Evolutionary conservation across 2,329 filamentous ascomycete species (phyloP).

Genomic region (Ceratocystis variospora): DNA sequence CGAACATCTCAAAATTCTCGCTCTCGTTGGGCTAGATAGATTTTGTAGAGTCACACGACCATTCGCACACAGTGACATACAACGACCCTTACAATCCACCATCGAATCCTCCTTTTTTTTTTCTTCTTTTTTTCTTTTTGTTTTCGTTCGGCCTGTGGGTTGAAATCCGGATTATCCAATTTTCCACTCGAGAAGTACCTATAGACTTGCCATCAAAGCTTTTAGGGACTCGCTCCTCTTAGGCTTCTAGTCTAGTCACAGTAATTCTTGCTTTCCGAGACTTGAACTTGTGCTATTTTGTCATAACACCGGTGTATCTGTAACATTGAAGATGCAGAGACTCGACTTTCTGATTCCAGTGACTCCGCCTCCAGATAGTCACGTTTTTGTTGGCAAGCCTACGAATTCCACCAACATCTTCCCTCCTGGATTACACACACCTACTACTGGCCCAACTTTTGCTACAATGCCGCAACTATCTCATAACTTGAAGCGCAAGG

Average conservation of each 20-base stretch:
- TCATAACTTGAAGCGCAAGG: constrained; percentile 15
- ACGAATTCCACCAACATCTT: constrained; percentile 1
- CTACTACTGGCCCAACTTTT: constrained; percentile 15
- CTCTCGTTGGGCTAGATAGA: background rate
- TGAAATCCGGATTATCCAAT: background rate
- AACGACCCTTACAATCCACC: background rate
- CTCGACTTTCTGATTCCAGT: constrained; percentile 26
- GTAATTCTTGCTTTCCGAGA: background rate
- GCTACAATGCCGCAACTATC: constrained; percentile 15
- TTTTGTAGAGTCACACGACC: background rate
- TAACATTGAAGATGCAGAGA: constrained; percentile 20
- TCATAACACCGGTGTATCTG: background rate
- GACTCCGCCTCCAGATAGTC: constrained; percentile 30
- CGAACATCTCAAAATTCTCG: background rate
- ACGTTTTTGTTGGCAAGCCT: constrained; percentile 23
- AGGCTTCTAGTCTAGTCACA: too few relatives aligned
- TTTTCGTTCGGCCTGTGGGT: background rate
- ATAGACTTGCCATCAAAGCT: too few relatives aligned
- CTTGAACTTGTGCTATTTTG: background rate
- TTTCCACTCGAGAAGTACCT: background rate
- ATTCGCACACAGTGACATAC: background rate
- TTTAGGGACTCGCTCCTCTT: too few relatives aligned
- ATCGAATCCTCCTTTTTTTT: background rate
- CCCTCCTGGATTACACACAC: constrained; percentile 16
- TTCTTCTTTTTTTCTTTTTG: background rate